Evolutionary conservation across 305 asterid species (phyloP).

Genomic region (Lippia alba): DNA sequence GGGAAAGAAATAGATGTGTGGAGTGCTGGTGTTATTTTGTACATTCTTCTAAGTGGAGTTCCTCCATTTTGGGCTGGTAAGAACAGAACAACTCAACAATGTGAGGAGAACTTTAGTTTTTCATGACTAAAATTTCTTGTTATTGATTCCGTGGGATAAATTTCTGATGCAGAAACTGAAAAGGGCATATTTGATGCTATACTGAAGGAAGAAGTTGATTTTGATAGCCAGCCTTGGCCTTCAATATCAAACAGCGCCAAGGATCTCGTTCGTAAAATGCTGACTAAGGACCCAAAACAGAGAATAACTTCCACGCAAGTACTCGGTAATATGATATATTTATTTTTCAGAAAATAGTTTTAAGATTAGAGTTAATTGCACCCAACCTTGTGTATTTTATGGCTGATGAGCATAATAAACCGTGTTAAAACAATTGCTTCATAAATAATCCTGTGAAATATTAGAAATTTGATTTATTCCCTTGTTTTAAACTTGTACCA

Average conservation of each 20-base stretch:
- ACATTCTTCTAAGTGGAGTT: conserved; percentile 85
- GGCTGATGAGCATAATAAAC: too few species aligned
- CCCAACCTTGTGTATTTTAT: too few species aligned
- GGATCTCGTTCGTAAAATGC: conserved; percentile 85
- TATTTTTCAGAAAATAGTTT: neutral
- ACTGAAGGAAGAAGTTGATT: conserved; percentile 74
- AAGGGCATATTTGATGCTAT: conserved; percentile 84
- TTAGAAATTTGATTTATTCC: too few species aligned
- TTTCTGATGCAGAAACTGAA: conserved; percentile 67
- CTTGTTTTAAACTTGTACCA: too few species aligned
- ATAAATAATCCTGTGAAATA: too few species aligned
- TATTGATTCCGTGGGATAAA: neutral
- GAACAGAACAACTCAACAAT: conserved; percentile 23
- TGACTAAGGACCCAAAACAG: conserved; percentile 66
- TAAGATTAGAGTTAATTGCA: too few species aligned
- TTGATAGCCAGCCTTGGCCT: conserved; percentile 88
- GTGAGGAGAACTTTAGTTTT: neutral
- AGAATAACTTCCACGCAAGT: conserved; percentile 80
- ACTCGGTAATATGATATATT: conserved; percentile 59
- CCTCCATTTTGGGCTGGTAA: conserved; percentile 98
- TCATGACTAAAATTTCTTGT: conserved; percentile 10
- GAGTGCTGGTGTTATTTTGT: conserved; percentile 93
- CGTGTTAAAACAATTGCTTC: too few species aligned
- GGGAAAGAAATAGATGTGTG: conserved; percentile 90
- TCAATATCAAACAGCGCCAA: conserved; percentile 76